Conservation (phyloP, 2,329 filamentous ascomycete species). For the Diplodia intermedia region DNA sequence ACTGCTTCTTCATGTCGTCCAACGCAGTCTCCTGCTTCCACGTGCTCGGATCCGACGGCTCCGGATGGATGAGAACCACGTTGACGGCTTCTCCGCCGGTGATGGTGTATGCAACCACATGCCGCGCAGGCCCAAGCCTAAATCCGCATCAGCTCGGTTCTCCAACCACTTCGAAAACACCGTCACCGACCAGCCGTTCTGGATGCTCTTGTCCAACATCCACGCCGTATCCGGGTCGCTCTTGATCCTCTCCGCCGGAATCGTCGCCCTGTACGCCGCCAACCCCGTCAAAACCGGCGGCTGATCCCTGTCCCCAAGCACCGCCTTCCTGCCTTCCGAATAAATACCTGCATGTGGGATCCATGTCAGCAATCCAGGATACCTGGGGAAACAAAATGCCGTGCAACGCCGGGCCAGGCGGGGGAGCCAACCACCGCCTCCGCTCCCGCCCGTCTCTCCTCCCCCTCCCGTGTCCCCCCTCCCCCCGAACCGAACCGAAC, state of each 20-base stretch:
- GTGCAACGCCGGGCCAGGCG: background rate
- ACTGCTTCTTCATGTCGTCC: constrained; percentile 66
- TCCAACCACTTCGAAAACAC: too few species aligned
- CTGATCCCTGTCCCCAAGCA: constrained; percentile 34
- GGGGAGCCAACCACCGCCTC: background rate
- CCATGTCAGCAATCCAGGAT: background rate
- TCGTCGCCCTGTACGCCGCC: constrained; percentile 65
- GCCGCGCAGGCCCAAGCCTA: constrained; percentile 49
- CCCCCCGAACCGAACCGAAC: constrained; percentile 40
- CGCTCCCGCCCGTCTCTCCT: background rate
- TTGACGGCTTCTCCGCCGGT: constrained; percentile 65
- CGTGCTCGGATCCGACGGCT: constrained; percentile 62
- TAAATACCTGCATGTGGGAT: constrained; percentile 30
- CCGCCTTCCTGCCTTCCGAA: constrained; percentile 36
- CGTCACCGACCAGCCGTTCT: constrained; percentile 38
- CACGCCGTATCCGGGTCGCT: constrained; percentile 37
- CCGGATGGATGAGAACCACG: constrained; percentile 68
- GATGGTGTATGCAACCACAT: constrained; percentile 58
- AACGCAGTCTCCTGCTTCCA: constrained; percentile 60
- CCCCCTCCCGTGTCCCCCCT: background rate
- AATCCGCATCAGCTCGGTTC: background rate
- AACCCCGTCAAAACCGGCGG: constrained; percentile 64
- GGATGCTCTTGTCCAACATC: constrained; percentile 37
- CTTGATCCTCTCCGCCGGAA: constrained; percentile 57
- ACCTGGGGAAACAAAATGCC: background rate